A percentile compares a stretch with the other conserved stretches of the same genome.
Conservation (phyloP, 352 stramenopile genomes). For the Peronospora destructor region DNA sequence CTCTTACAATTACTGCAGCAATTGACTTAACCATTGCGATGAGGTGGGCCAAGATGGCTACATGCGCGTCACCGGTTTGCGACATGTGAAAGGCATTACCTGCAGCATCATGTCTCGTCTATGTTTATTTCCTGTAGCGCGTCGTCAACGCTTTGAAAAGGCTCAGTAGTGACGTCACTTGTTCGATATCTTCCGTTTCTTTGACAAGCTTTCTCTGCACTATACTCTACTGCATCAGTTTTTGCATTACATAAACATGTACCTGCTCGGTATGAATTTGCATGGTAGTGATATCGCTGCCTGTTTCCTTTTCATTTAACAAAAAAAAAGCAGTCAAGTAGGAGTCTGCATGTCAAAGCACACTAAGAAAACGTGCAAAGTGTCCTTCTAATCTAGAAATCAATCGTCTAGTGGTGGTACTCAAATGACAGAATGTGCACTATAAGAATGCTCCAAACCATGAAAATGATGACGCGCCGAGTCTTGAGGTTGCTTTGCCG, state of each 20-base stretch:
- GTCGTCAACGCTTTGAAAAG: slow-evolving; percentile 6
- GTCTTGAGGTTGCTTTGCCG: too few species aligned
- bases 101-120: slow-evolving; percentile 9
- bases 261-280: too few species aligned
- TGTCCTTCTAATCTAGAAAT: background rate
- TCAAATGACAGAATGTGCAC: slow-evolving; percentile 3
- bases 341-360: background rate
- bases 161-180: slow-evolving; percentile 16
- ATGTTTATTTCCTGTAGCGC: background rate
- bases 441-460: background rate
- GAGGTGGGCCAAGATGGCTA: slow-evolving; percentile 12
- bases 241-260: background rate
- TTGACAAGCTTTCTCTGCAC: slow-evolving; percentile 5
- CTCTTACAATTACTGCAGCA: too few species aligned
- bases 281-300: background rate
- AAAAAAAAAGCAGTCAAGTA: background rate
- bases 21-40: too few species aligned
- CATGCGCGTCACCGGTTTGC: slow-evolving; percentile 9
- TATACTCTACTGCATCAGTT: background rate
- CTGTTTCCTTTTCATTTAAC: background rate
- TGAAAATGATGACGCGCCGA: too few species aligned
- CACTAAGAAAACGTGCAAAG: background rate
- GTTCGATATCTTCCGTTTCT: background rate
- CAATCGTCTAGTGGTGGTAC: slow-evolving; percentile 4
- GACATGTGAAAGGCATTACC: background rate